Conservation (phyloP, 768 basidiomycete genomes). For the Leccinellum albellum region DNA sequence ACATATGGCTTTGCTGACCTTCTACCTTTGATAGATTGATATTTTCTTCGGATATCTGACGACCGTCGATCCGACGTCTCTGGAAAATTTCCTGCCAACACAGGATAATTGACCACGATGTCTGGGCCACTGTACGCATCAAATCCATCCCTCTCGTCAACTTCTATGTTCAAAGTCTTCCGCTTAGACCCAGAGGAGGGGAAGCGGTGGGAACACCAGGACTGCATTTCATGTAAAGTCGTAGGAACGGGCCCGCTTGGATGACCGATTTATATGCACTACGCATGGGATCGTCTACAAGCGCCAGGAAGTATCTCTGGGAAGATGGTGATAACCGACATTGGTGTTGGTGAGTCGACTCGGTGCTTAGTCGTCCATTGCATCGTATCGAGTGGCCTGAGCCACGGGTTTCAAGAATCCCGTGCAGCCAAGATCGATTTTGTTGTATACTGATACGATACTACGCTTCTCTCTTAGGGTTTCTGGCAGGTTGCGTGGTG, state of each 20-base stretch:
- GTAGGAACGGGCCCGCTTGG: slow-evolving; percentile 63
- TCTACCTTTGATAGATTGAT: neutral
- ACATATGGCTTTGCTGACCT: neutral
- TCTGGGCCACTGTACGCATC: slow-evolving; percentile 14
- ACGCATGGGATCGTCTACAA: slow-evolving; percentile 54
- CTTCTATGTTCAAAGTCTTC: neutral
- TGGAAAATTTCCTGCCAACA: neutral
- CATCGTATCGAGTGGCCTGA: neutral
- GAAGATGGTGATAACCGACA: slow-evolving; percentile 56
- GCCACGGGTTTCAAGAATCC: neutral
- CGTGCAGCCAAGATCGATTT: neutral
- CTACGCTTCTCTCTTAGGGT: slow-evolving; percentile 13
- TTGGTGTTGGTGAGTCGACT: slow-evolving; percentile 54
- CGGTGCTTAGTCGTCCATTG: neutral
- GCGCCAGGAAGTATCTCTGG: slow-evolving; percentile 60
- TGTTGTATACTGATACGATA: slow-evolving; percentile 9
- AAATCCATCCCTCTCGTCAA: neutral
- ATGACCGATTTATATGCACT: slow-evolving; percentile 67
- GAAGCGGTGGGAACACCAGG: slow-evolving; percentile 31
- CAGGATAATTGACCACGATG: neutral
- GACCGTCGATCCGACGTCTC: neutral
- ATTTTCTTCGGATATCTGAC: neutral
- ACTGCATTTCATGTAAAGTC: slow-evolving; percentile 69
- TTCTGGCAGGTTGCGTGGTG: slow-evolving; percentile 27
- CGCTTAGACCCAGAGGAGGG: slow-evolving; percentile 5